These are phyloP conservation scores for Neophaeococcomyces aloes DNA, from an alignment of 2,329 filamentous ascomycete species.

Conservation along the genomic window DNA sequence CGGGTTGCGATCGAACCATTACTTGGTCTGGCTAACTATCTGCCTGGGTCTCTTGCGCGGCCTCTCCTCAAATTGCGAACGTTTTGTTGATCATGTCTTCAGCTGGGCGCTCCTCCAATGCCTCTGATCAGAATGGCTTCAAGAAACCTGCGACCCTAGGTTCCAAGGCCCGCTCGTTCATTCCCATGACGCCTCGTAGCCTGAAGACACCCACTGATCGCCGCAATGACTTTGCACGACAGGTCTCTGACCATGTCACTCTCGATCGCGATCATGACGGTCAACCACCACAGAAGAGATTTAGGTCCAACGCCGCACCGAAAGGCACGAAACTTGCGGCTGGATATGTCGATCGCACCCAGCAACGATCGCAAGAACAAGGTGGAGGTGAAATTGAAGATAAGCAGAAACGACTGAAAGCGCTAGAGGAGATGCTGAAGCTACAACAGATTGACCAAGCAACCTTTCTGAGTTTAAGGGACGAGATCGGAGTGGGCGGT, in stretches of 20 bases:
- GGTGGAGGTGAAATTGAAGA: conserved; percentile 47
- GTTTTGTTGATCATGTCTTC: neutral
- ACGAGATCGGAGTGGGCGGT: conserved; percentile 67
- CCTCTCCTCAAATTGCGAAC: neutral
- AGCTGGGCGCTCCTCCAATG: neutral
- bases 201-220: conserved; percentile 52
- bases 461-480: conserved; percentile 64
- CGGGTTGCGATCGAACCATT: too few species aligned
- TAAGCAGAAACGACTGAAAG: conserved; percentile 57
- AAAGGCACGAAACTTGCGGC: conserved; percentile 70
- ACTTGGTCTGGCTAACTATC: too few species aligned
- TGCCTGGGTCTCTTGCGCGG: neutral
- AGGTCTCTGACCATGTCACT: conserved; percentile 69
- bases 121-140: conserved; percentile 25
- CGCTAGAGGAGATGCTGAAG: conserved; percentile 71
- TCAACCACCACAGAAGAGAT: conserved; percentile 57
- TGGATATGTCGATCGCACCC: conserved; percentile 77
- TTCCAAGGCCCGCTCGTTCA: conserved; percentile 66
- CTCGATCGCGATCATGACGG: conserved; percentile 38
- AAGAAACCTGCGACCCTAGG: conserved; percentile 49
- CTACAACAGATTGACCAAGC: conserved; percentile 70
- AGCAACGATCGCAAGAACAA: conserved; percentile 42
- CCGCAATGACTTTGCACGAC: conserved; percentile 65
- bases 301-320: conserved; percentile 62
- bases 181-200: conserved; percentile 82